A percentile compares a stretch with the other conserved stretches of the same genome.
These are phyloP conservation scores for peach (Prunus persica) DNA, from an alignment of 306 rosid species.

Conservation along the genomic window Prunus_persica_NCBIv2 NC_034016.1:20777001-20777500, in stretches of 20 bases:
- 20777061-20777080: slow-evolving; percentile 73
- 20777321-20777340: slow-evolving; percentile 96
- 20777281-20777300: slow-evolving; percentile 89
- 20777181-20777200: slow-evolving; percentile 91
- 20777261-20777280: slow-evolving; percentile 72
- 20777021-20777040: slow-evolving; percentile 61
- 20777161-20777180: slow-evolving; percentile 99
- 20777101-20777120: slow-evolving; percentile 98
- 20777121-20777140: slow-evolving; percentile 94
- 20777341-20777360: slow-evolving; percentile 95
- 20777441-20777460: slow-evolving; percentile 97
- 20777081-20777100: slow-evolving; percentile 97
- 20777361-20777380: slow-evolving; percentile 92
- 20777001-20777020: slow-evolving; percentile 86
- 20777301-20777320: slow-evolving; percentile 87
- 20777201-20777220: slow-evolving; percentile 92
- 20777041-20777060: slow-evolving; percentile 68
- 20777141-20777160: slow-evolving; percentile 95
- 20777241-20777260: slow-evolving; percentile 85
- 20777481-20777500: slow-evolving; percentile 85
- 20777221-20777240: slow-evolving; percentile 96
- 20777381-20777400: slow-evolving; percentile 98
- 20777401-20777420: slow-evolving; percentile 99
- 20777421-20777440: slow-evolving; percentile 98
- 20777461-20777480: slow-evolving; percentile 88